These are phyloP conservation scores for Flaveria bidentis DNA, from an alignment of 129 eudicot species.

Conservation along the genomic window DNA sequence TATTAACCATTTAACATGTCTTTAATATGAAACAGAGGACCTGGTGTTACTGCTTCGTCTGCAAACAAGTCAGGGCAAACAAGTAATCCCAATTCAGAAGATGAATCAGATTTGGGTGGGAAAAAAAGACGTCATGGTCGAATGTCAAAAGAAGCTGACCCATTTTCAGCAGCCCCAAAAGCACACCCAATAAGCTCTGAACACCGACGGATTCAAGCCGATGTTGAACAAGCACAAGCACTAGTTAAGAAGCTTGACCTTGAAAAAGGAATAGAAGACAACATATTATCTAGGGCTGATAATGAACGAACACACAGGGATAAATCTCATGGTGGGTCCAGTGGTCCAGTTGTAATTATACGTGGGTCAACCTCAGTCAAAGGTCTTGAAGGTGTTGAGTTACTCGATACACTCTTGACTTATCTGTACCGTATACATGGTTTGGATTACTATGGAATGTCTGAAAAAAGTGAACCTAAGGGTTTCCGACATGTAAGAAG, in stretches of 20 bases:
- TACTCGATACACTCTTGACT: slow-evolving; percentile 89
- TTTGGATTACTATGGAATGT: slow-evolving; percentile 84
- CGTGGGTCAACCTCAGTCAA: slow-evolving; percentile 76
- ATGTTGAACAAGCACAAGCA: slow-evolving; percentile 81
- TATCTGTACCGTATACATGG: slow-evolving; percentile 97
- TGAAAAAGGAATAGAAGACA: slow-evolving; percentile 89
- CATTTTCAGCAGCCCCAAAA: slow-evolving; percentile 66
- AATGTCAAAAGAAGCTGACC: slow-evolving; percentile 53
- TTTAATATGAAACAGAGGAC: slow-evolving; percentile 67
- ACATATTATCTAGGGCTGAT: slow-evolving; percentile 72
- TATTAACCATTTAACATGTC: slow-evolving; percentile 19
- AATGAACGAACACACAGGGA: slow-evolving; percentile 72
- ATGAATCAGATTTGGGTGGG: slow-evolving; percentile 66
- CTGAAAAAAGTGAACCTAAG: slow-evolving; percentile 75
- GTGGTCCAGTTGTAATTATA: slow-evolving; percentile 80
- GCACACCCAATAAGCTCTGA: slow-evolving; percentile 92
- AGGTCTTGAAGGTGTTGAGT: slow-evolving; percentile 94
- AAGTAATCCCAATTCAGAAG: slow-evolving; percentile 72
- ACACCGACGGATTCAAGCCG: slow-evolving; percentile 64
- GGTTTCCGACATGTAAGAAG: slow-evolving; percentile 82
- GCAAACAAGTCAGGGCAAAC: slow-evolving; percentile 64
- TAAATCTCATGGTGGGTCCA: slow-evolving; percentile 73
- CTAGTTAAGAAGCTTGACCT: slow-evolving; percentile 85
- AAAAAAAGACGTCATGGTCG: slow-evolving; percentile 66
- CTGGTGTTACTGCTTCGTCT: slow-evolving; percentile 56